Conservation (phyloP, 2,329 filamentous ascomycete species). For the Pseudogymnoascus destructans region DNA sequence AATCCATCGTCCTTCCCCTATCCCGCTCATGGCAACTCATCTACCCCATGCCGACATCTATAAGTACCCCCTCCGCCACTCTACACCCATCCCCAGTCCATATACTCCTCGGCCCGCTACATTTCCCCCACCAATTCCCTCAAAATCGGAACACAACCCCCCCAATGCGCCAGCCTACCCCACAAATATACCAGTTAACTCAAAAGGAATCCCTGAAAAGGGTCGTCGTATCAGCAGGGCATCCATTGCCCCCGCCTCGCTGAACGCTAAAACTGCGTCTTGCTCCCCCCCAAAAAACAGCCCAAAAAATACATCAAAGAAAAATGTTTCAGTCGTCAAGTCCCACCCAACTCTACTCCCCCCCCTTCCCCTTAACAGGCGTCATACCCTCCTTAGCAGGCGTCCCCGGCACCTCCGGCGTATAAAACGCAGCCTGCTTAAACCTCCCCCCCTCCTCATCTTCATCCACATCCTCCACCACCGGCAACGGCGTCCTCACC, state of each 20-base stretch:
- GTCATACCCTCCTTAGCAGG: neutral
- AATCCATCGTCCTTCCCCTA: neutral
- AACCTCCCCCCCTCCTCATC: constrained; percentile 14
- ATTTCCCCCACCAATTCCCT: too few species aligned
- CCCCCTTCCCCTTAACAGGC: neutral
- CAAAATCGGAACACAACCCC: neutral
- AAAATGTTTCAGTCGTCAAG: neutral
- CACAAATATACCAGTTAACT: neutral
- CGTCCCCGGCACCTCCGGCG: constrained; percentile 17
- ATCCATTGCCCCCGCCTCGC: neutral
- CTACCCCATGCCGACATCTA: too few species aligned
- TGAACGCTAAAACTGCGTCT: neutral
- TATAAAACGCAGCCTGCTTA: constrained; percentile 23
- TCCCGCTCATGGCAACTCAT: too few species aligned
- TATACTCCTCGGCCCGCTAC: too few species aligned
- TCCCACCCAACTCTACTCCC: neutral
- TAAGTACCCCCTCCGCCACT: too few species aligned
- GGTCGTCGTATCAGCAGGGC: neutral
- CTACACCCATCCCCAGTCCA: too few species aligned
- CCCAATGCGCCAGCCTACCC: neutral
- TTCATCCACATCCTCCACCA: constrained; percentile 30
- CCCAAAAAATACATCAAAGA: neutral
- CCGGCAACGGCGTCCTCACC: constrained; percentile 40
- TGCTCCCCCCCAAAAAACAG: neutral
- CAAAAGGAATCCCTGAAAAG: neutral